A percentile compares a stretch with the other conserved stretches of the same genome.
These are phyloP conservation scores for Zarea fungicola DNA, from an alignment of 2,329 filamentous ascomycete species.

Conservation along the genomic window DNA sequence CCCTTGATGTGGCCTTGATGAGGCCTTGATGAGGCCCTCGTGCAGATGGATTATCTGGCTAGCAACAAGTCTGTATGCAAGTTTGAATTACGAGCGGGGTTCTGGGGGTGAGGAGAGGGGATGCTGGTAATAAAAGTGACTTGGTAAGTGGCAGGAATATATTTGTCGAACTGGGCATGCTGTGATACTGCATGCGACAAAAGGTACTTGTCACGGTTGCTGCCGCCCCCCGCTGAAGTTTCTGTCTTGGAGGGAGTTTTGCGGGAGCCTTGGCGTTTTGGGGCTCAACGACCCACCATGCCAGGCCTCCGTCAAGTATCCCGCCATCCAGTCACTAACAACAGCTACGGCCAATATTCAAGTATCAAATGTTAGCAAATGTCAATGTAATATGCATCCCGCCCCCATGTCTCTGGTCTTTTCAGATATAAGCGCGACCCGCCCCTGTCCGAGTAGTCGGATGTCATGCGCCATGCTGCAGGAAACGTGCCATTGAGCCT, in stretches of 20 bases:
- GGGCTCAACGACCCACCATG: background rate
- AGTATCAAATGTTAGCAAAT: background rate
- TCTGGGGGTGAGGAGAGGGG: background rate
- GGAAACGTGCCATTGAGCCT: too few relatives aligned
- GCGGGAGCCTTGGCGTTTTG: too few relatives aligned
- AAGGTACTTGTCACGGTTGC: too few relatives aligned
- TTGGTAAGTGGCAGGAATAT: background rate
- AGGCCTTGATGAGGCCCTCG: too few relatives aligned
- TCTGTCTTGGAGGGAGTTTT: too few relatives aligned
- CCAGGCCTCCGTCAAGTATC: background rate
- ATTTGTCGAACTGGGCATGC: background rate
- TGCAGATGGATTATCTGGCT: background rate
- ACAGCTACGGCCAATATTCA: background rate
- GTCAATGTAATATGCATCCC: background rate
- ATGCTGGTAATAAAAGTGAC: background rate
- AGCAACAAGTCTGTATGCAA: too few relatives aligned
- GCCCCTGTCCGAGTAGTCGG: background rate
- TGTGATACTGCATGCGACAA: background rate
- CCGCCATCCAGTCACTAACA: background rate
- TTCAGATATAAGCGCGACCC: conserved; percentile 11
- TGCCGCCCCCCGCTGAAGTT: too few relatives aligned
- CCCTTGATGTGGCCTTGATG: too few relatives aligned
- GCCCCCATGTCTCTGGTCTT: background rate
- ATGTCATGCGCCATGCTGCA: too few relatives aligned
- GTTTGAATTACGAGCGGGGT: too few relatives aligned